Evolutionary conservation across 371 early-diverging fungal species (phyloP).

Genomic region (Apophysomyces variabilis): DNA sequence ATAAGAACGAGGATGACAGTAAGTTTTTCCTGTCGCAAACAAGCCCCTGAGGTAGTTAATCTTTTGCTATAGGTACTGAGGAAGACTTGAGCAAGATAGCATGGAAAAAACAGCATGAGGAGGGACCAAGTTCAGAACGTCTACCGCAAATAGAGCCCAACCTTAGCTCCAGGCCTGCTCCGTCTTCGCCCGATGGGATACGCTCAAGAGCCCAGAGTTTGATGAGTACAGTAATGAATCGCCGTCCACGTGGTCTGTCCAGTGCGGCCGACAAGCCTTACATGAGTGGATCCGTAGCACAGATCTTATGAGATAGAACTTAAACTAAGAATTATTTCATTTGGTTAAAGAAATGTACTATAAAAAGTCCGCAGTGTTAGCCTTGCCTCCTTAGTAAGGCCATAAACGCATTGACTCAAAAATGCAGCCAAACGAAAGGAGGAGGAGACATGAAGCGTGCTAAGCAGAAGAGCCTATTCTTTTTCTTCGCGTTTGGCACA

Average conservation of each 20-base stretch:
- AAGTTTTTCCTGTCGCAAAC: background rate
- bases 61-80: background rate
- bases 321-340: background rate
- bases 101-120: background rate
- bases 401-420: no score
- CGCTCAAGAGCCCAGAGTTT: constrained; percentile 30
- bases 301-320: background rate
- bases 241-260: constrained; percentile 12
- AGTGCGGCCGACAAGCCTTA: background rate
- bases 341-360: background rate
- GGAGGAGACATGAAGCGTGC: no score
- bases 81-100: background rate
- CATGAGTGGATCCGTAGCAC: background rate
- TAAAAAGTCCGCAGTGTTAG: background rate
- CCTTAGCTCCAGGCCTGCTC: constrained; percentile 2
- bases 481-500: no score
- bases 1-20: background rate
- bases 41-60: no score
- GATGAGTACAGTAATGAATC: constrained; percentile 31
- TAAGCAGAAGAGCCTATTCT: no score
- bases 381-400: no score
- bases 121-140: constrained; percentile 1
- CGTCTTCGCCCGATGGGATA: constrained; percentile 20
- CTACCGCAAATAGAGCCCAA: background rate
- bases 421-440: no score